Evolutionary conservation across 75 land plant species (phyloP).

Genomic region (Isoetes taiwanensis): DNA sequence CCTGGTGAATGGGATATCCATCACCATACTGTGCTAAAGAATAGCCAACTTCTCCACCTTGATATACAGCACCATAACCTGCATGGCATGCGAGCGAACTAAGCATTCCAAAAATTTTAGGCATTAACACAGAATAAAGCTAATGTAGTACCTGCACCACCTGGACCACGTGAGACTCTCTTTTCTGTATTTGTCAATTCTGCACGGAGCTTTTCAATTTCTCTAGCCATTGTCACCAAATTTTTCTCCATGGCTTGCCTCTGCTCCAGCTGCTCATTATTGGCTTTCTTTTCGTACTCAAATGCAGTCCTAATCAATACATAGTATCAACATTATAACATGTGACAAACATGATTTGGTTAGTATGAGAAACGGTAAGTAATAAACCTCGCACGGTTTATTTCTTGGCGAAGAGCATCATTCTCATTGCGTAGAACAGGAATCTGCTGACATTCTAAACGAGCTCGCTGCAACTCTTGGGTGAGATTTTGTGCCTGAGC

Average conservation of each 20-base stretch:
- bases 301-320: conserved; percentile 32
- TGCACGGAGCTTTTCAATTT: conserved; percentile 55
- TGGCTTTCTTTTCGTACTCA: conserved; percentile 60
- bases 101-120: too few relatives aligned
- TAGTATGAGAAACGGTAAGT: not conserved
- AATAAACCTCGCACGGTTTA: conserved; percentile 43
- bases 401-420: conserved; percentile 46
- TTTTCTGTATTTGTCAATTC: conserved; percentile 45
- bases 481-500: conserved; percentile 41
- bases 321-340: not conserved
- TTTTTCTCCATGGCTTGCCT: conserved; percentile 63
- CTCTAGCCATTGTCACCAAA: conserved; percentile 49
- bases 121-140: too few relatives aligned
- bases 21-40: too few relatives aligned
- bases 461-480: conserved; percentile 40
- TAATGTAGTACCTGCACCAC: too few relatives aligned
- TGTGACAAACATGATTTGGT: not conserved
- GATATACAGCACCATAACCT: too few relatives aligned
- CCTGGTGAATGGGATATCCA: too few relatives aligned
- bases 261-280: conserved; percentile 50
- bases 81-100: too few relatives aligned
- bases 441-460: conserved; percentile 40
- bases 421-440: conserved; percentile 33
- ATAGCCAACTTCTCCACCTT: too few relatives aligned
- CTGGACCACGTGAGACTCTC: conserved; percentile 17